Conservation (phyloP, 1,139 yeast genomes). For the Pichia sp. region DNA sequence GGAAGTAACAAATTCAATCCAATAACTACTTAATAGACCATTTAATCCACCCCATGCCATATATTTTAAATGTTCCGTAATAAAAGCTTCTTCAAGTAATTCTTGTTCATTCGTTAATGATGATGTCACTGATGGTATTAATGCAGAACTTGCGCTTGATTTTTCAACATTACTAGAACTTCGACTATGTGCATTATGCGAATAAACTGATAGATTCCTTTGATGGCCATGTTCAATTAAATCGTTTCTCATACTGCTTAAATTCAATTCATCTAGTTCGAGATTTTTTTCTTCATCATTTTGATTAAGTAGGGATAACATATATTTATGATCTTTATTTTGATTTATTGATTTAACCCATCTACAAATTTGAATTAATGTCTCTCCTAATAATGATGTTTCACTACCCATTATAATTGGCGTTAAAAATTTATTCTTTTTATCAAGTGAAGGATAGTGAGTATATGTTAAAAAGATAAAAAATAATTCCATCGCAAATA, state of each 20-base stretch:
- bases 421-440: constrained; percentile 25
- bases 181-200: neutral
- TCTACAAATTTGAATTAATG: constrained; percentile 44
- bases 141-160: neutral
- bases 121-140: neutral
- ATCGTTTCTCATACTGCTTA: too few relatives aligned
- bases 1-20: constrained; percentile 47
- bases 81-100: constrained; percentile 10
- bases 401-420: constrained; percentile 28
- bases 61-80: constrained; percentile 37
- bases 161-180: neutral
- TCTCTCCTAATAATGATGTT: constrained; percentile 55
- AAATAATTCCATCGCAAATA: constrained; percentile 24
- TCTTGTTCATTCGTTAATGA: too few relatives aligned
- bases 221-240: too few relatives aligned
- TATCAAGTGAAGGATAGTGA: constrained; percentile 27
- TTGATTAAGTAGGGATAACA: neutral
- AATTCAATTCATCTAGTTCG: neutral
- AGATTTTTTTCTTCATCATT: neutral
- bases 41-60: constrained; percentile 57
- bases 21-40: constrained; percentile 49
- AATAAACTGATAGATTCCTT: neutral
- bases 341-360: constrained; percentile 15
- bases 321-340: neutral
- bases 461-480: constrained; percentile 24